These are phyloP conservation scores for Sporisorium scitamineum DNA, from an alignment of 1,284 basidiomycete species.

Conservation along the genomic window DNA sequence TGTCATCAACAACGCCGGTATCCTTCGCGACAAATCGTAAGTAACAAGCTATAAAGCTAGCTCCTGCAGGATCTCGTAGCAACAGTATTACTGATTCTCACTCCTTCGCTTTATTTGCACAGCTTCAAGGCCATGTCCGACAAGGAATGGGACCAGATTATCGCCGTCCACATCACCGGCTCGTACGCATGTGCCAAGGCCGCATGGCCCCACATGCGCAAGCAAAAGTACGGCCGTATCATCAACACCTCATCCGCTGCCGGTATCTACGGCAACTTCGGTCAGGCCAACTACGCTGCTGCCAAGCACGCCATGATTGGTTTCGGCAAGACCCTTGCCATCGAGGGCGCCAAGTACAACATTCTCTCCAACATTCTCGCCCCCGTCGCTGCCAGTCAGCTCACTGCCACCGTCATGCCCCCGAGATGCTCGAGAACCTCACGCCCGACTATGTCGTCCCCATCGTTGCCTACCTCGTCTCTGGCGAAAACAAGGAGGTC, in stretches of 20 bases:
- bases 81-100: constrained; percentile 1
- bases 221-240: constrained; percentile 77
- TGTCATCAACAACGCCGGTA: constrained; percentile 92
- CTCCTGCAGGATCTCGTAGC: not conserved
- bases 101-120: not conserved
- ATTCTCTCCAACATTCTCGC: constrained; percentile 90
- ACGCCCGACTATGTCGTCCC: constrained; percentile 96
- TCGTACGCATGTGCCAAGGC: constrained; percentile 95
- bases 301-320: constrained; percentile 71
- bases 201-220: constrained; percentile 92
- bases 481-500: constrained; percentile 73
- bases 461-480: constrained; percentile 72
- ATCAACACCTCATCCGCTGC: constrained; percentile 70
- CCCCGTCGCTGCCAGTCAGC: constrained; percentile 91
- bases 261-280: constrained; percentile 83
- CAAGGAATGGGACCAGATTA: constrained; percentile 73
- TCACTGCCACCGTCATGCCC: constrained; percentile 96
- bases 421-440: constrained; percentile 92
- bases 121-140: constrained; percentile 71
- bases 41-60: not conserved
- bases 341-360: constrained; percentile 90
- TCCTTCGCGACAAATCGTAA: constrained; percentile 76
- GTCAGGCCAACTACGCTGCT: constrained; percentile 85
- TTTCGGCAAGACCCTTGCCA: constrained; percentile 87
- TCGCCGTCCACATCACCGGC: constrained; percentile 92